Evolutionary conservation across 2,329 filamentous ascomycete species (phyloP).

Genomic region (Onygenales sp.): DNA sequence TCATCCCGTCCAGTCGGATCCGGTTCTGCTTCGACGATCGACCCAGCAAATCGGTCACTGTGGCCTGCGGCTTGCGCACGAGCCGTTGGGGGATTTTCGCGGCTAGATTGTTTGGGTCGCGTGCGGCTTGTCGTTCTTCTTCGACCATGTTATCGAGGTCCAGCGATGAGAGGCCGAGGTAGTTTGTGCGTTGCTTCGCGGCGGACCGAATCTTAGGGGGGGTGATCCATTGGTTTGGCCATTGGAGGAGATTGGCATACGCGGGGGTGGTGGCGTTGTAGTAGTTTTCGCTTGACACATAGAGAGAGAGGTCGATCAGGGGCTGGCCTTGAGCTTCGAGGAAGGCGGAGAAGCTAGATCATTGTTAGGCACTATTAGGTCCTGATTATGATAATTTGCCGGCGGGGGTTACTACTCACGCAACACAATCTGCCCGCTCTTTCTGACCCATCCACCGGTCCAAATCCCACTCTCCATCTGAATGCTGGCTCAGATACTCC

Average conservation of each 20-base stretch:
- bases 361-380: background rate
- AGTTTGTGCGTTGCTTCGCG: slow-evolving; percentile 60
- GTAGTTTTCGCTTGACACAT: slow-evolving; percentile 86
- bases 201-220: slow-evolving; percentile 62
- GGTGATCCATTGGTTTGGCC: slow-evolving; percentile 80
- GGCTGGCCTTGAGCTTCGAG: slow-evolving; percentile 65
- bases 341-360: slow-evolving; percentile 49
- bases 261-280: slow-evolving; percentile 64
- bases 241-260: slow-evolving; percentile 69
- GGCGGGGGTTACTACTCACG: slow-evolving; percentile 29
- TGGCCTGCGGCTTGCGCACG: slow-evolving; percentile 46
- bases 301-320: slow-evolving; percentile 77
- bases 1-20: slow-evolving; percentile 67
- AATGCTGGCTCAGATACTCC: slow-evolving; percentile 39
- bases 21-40: slow-evolving; percentile 59
- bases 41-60: slow-evolving; percentile 53
- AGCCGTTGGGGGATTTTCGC: slow-evolving; percentile 40
- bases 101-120: slow-evolving; percentile 28
- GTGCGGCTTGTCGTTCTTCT: slow-evolving; percentile 22
- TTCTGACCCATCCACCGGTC: slow-evolving; percentile 33
- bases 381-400: background rate
- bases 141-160: slow-evolving; percentile 48
- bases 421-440: slow-evolving; percentile 40
- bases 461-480: slow-evolving; percentile 40
- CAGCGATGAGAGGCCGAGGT: slow-evolving; percentile 59